Percentiles rank a stretch among this genome's conserved stretches.
phyloP scores from a whole-genome alignment of 768 basidiomycete species.

The Rhizopogon vulgaris region DNA sequence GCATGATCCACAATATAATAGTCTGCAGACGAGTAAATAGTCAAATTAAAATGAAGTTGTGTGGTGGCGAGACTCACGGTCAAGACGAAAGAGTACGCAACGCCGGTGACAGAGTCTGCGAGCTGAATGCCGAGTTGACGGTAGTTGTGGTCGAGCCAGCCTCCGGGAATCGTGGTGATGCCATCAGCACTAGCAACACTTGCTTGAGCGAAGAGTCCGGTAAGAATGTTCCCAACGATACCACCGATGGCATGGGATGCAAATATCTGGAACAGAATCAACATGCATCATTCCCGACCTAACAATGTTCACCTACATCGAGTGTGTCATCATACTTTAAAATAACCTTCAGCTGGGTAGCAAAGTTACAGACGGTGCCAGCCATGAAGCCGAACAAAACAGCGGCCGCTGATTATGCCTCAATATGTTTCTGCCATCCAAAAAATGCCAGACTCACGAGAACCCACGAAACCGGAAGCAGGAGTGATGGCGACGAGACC shows the following conservation, averaged over 20 bases:
- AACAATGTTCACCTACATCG: constrained; percentile 44
- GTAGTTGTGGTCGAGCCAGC: constrained; percentile 82
- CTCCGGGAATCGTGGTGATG: constrained; percentile 56
- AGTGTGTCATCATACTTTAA: constrained; percentile 73
- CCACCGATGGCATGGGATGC: constrained; percentile 80
- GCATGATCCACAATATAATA: constrained; percentile 83
- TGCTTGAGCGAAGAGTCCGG: constrained; percentile 82
- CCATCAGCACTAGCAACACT: constrained; percentile 81
- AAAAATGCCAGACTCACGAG: constrained; percentile 41
- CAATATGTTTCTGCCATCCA: background rate
- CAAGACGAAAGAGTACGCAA: constrained; percentile 69
- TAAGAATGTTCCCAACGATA: constrained; percentile 75
- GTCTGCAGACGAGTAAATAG: constrained; percentile 35
- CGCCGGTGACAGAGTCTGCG: constrained; percentile 62
- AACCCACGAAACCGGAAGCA: constrained; percentile 75
- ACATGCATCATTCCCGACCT: background rate
- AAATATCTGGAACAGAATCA: constrained; percentile 57
- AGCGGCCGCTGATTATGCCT: constrained; percentile 53
- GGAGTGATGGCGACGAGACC: constrained; percentile 90
- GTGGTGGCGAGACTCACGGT: constrained; percentile 43
- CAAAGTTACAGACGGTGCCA: constrained; percentile 85
- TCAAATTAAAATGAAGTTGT: background rate
- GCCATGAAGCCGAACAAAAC: constrained; percentile 83
- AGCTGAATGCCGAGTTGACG: constrained; percentile 83
- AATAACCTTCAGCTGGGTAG: constrained; percentile 90